Evolutionary conservation across 495 filamentous ascomycete genomes (phyloP).

Genomic region (Parathielavia hyrcaniae): DNA sequence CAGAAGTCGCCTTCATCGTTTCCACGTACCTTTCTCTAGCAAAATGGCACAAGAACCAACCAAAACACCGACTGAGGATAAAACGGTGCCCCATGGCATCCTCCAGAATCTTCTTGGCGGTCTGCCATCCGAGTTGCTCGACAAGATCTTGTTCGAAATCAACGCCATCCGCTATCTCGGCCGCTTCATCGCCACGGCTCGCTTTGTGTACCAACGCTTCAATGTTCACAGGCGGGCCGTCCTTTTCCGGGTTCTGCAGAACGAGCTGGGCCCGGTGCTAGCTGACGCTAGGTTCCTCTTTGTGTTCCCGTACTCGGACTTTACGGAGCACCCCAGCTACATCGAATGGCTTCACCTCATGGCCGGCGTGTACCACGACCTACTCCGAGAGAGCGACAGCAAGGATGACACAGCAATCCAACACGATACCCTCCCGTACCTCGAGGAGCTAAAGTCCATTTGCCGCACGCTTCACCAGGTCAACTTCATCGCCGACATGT

Average conservation of each 20-base stretch:
- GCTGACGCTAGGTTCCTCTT: slow-evolving; percentile 1
- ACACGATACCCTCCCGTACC: background rate
- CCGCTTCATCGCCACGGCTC: background rate
- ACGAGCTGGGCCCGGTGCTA: slow-evolving; percentile 2
- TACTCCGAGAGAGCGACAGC: background rate
- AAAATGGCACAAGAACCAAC: background rate
- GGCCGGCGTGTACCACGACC: slow-evolving; percentile 5
- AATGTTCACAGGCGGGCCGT: background rate
- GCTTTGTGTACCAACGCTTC: background rate
- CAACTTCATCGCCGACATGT: slow-evolving; percentile 10
- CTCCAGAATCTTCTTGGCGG: background rate
- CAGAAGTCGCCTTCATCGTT: too few species aligned
- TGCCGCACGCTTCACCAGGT: slow-evolving; percentile 1
- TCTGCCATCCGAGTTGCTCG: slow-evolving; percentile 5
- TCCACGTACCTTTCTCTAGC: background rate
- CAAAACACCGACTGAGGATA: background rate
- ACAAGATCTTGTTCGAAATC: slow-evolving; percentile 1
- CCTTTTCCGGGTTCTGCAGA: slow-evolving; percentile 6
- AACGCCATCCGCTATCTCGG: background rate
- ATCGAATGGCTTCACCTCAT: background rate
- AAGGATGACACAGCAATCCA: background rate
- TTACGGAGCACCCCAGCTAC: background rate
- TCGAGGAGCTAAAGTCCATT: background rate
- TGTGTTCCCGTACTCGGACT: background rate
- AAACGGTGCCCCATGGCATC: background rate